These are phyloP conservation scores for Pulveroboletus sp. DNA, from an alignment of 768 basidiomycete genomes.

Conservation along the genomic window DNA sequence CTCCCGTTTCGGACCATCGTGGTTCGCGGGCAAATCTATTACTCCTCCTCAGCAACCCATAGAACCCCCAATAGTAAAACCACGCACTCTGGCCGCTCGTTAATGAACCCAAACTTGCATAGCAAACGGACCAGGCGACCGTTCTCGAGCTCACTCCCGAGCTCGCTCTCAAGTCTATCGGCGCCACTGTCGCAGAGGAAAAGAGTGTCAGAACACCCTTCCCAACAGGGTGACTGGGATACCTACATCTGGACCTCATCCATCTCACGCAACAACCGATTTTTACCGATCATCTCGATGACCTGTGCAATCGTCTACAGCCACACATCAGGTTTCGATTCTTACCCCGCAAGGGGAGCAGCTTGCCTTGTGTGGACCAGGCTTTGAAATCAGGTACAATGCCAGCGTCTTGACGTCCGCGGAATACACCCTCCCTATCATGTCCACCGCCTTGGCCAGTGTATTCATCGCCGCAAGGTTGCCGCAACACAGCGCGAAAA, in stretches of 20 bases:
- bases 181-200: constrained; percentile 49
- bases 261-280: constrained; percentile 66
- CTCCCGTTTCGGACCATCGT: constrained; percentile 97
- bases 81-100: constrained; percentile 95
- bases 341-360: neutral
- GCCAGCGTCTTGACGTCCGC: constrained; percentile 78
- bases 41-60: constrained; percentile 1
- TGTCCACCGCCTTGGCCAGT: constrained; percentile 71
- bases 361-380: constrained; percentile 57
- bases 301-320: constrained; percentile 71
- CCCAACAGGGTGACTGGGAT: neutral
- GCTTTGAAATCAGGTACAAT: constrained; percentile 73
- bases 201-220: neutral
- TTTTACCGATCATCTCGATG: constrained; percentile 72
- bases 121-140: constrained; percentile 84
- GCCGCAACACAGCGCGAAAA: constrained; percentile 75
- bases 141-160: constrained; percentile 90
- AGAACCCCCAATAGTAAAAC: neutral
- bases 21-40: constrained; percentile 91
- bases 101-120: constrained; percentile 96
- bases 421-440: constrained; percentile 69
- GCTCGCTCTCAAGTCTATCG: constrained; percentile 79
- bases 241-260: constrained; percentile 78
- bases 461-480: constrained; percentile 55
- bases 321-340: neutral